Evolutionary conservation across 495 filamentous ascomycete species (phyloP), one percentile per base, ranked within the genome.

Genomic region (Daldinia childiae): DNA sequence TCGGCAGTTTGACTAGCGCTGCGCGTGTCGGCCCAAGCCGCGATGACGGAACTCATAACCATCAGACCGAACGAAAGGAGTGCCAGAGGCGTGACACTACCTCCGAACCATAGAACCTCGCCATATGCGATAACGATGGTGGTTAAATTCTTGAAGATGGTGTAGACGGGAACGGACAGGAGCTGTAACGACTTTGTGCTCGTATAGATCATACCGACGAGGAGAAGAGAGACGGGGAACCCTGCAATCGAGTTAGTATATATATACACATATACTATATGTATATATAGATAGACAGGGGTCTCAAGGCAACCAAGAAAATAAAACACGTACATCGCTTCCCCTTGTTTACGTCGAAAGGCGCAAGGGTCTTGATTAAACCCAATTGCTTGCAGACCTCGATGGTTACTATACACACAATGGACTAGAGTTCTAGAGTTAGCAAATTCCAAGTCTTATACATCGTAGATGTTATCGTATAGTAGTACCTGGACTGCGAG

Each of bases 171-270:
- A 58, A 99, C 97, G 17, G 93, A 97, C 64, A 99, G 90, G 83
- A 89, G 98, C 80, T 98, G 94, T 56, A 99, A 90, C 21, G 95
- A 95, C 83, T 98, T 98, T 78, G 92, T 94, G 77, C 92, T 89
- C 54, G 95, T 98, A 85, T 98, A 99, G 82, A 98, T 99, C 95
- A 98, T 99, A 73, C 94, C 94, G 79, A 99, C 96, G 66, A 99
- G 90, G 62, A 98, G 90, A 48, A 98, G 84, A 52, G 96, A 98
- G 77, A 99, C 93, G 45, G 95, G 95, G 80, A 99, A 99, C 95
- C 94, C 93, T 97, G 75, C 1, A 39, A 30, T 52, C 62, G 6
- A 65, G 71, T 81, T 70, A 81, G 76, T 58, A 48, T 71, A 36
- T 36, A 36, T 34, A 34, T 0, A 12, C 24, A 3, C 1, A 26